A percentile compares a stretch with the other conserved stretches of the same genome.
Evolutionary conservation across 1,139 yeast genomes (phyloP).

Genomic region (Diutina pseudorugosa): DNA sequence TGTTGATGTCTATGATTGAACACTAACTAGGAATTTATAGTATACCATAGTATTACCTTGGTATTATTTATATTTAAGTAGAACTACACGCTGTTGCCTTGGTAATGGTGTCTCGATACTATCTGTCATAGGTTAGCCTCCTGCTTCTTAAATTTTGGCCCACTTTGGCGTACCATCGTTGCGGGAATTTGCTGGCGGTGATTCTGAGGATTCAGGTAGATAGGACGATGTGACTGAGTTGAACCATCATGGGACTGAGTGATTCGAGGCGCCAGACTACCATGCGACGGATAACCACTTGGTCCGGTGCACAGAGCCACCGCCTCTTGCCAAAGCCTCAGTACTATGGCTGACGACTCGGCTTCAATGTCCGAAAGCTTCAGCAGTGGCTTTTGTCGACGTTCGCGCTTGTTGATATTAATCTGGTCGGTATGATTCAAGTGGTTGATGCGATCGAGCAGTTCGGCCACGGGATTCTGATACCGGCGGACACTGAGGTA

Average conservation of each 20-base stretch:
- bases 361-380: background rate
- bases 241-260: background rate
- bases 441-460: slow-evolving; percentile 34
- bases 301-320: background rate
- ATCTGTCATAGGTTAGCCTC: background rate
- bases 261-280: background rate
- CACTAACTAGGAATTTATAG: too few species aligned
- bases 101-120: too few species aligned
- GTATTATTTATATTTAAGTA: too few species aligned
- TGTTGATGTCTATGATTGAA: too few species aligned
- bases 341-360: background rate
- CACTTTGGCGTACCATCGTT: background rate
- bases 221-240: background rate
- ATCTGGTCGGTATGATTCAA: slow-evolving; percentile 1
- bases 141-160: background rate
- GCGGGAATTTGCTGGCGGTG: background rate
- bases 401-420: background rate
- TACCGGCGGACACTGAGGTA: slow-evolving; percentile 59
- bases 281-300: background rate
- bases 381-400: background rate
- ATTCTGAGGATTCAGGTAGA: background rate
- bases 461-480: slow-evolving; percentile 55
- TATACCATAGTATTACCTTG: too few species aligned
- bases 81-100: too few species aligned
- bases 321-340: background rate